Percentiles rank a stretch among this genome's conserved stretches.
phyloP scores from a whole-genome alignment of 495 filamentous ascomycete genomes.

The Hypoxylon rickii region DNA sequence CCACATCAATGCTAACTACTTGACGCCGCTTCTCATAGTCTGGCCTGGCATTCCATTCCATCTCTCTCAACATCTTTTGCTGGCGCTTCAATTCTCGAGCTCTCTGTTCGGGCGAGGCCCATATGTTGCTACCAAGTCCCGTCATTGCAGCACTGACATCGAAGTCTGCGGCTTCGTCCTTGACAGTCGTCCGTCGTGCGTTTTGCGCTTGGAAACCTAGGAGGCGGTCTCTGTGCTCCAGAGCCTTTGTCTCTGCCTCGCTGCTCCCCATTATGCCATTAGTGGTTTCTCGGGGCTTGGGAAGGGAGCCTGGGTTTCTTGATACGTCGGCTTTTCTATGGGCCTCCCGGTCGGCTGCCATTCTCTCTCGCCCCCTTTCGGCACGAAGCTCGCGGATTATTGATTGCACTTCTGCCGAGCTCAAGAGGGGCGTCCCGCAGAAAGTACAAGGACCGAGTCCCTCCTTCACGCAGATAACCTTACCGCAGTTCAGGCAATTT shows the following conservation, averaged over 20 bases:
- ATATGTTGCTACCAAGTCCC: slow-evolving; percentile 65
- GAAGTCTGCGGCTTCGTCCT: slow-evolving; percentile 93
- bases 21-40: slow-evolving; percentile 92
- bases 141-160: slow-evolving; percentile 65
- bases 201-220: slow-evolving; percentile 87
- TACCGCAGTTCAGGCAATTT: slow-evolving; percentile 91
- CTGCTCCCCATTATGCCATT: slow-evolving; percentile 36
- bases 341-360: slow-evolving; percentile 72
- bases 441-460: slow-evolving; percentile 95
- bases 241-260: slow-evolving; percentile 59
- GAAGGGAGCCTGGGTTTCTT: slow-evolving; percentile 52
- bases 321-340: slow-evolving; percentile 69
- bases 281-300: slow-evolving; percentile 48
- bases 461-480: slow-evolving; percentile 95
- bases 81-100: slow-evolving; percentile 87
- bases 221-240: slow-evolving; percentile 81
- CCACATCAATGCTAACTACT: slow-evolving; percentile 84
- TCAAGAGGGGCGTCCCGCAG: slow-evolving; percentile 75
- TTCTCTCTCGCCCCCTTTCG: slow-evolving; percentile 83
- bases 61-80: slow-evolving; percentile 82
- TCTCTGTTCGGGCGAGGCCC: slow-evolving; percentile 86
- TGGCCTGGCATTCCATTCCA: slow-evolving; percentile 87
- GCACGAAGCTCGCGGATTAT: slow-evolving; percentile 88
- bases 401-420: slow-evolving; percentile 68
- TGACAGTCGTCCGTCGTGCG: slow-evolving; percentile 81